A percentile compares a stretch with the other conserved stretches of the same genome.
Evolutionary conservation across 441 rosid genomes (phyloP).

Genomic region (Gossypium gossypioides): DNA sequence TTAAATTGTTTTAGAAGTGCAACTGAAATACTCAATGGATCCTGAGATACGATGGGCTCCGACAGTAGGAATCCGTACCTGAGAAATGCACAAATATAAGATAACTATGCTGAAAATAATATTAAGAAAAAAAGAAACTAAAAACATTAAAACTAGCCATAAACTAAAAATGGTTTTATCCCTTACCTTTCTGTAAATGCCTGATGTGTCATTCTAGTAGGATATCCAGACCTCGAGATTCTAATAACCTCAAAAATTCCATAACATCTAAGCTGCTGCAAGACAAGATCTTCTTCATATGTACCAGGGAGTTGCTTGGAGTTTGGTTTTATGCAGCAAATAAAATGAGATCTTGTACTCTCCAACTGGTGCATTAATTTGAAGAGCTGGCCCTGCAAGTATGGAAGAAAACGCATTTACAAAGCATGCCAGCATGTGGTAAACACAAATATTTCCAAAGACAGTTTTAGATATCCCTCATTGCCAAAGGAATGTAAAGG

Average conservation of each 20-base stretch:
- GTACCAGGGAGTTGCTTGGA: slow-evolving; percentile 50
- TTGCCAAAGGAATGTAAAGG: not conserved
- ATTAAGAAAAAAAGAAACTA: not conserved
- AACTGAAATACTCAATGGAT: slow-evolving; percentile 73
- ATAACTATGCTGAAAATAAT: not conserved
- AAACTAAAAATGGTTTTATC: not conserved
- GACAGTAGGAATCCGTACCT: slow-evolving; percentile 67
- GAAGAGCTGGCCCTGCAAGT: slow-evolving; percentile 71
- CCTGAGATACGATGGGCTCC: slow-evolving; percentile 36
- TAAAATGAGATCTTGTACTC: slow-evolving; percentile 78
- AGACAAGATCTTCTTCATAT: slow-evolving; percentile 61
- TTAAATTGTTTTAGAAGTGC: slow-evolving; percentile 66
- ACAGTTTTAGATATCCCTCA: not conserved
- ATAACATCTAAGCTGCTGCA: slow-evolving; percentile 78
- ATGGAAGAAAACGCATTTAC: slow-evolving; percentile 9
- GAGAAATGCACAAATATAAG: slow-evolving; percentile 15
- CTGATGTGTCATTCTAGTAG: slow-evolving; percentile 81
- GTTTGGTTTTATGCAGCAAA: slow-evolving; percentile 86
- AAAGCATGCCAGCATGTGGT: not conserved
- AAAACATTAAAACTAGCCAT: not conserved
- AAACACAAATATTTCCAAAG: not conserved
- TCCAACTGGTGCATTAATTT: slow-evolving; percentile 79
- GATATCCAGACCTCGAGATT: slow-evolving; percentile 84
- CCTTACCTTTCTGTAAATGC: slow-evolving; percentile 66
- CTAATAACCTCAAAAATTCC: slow-evolving; percentile 80